Conservation (phyloP, 2,329 filamentous ascomycete species). For the Fusarium subglutinans region DNA sequence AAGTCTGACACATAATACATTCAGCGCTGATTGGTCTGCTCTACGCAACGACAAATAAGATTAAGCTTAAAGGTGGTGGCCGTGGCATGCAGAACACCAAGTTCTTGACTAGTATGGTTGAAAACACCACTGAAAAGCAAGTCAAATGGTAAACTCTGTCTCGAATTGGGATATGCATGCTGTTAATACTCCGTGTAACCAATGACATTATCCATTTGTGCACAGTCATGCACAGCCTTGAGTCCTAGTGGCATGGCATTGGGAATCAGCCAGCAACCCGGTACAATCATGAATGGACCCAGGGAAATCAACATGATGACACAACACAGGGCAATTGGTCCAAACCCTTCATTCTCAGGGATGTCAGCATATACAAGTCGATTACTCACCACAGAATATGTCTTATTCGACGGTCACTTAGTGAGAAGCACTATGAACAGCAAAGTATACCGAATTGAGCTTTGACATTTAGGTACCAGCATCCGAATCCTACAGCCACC, state of each 20-base stretch:
- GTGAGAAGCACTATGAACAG: background rate
- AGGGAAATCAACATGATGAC: background rate
- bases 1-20: background rate
- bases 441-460: background rate
- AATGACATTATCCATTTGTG: background rate
- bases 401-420: background rate
- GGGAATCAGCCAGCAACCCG: background rate
- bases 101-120: background rate
- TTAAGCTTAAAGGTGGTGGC: background rate
- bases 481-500: background rate
- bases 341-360: background rate
- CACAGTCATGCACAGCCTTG: background rate
- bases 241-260: background rate
- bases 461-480: background rate
- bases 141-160: too few relatives aligned
- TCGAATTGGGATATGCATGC: too few relatives aligned
- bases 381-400: too few relatives aligned
- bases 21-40: background rate
- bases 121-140: too few relatives aligned
- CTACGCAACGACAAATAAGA: background rate
- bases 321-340: too few relatives aligned
- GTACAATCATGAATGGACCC: background rate
- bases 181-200: too few relatives aligned
- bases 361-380: background rate
- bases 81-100: background rate